Evolutionary conservation across 1,284 basidiomycete genomes (phyloP), one percentile per base, ranked within the genome.

Genomic region (Tylopilus sp.): DNA sequence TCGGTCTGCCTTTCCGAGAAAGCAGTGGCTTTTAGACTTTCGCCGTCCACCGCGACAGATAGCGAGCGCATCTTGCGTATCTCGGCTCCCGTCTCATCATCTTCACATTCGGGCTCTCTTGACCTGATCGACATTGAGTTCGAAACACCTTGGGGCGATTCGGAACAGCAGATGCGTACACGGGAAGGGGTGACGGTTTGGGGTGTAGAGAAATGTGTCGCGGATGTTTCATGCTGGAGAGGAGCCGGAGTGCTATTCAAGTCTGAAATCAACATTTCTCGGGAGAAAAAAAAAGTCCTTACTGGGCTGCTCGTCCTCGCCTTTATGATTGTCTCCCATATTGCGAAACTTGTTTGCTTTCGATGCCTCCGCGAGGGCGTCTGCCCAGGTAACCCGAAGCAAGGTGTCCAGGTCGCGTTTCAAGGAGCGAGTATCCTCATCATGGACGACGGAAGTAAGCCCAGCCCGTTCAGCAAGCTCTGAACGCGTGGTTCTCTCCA

Each of bases 31-130:
- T 9, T 12, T 9, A 49, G 33, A 24, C 48, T 56, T 57, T 15
- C 58, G 17, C 58, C 56, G 31, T 75, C 71, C n/a, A 77, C 64
- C 3, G 77, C 70, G 20, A 62, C 65, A 4, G 64, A 63, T 46
- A 65, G 46, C 2, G 77, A 70, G 21, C 60, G 68, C 46, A 58
- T 57, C 52, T 59, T 62, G 44, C 77, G 73, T 46, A 67, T 58
- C 43, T 66, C 54, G 21, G 77, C 77, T 55, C 71, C 66, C 12
- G 30, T 52, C 43, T 67, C 59, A 42, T 59, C 67, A 51, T 80
- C 78, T 55, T 80, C 78, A 12, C 53, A 66, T 30, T 73, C 71
- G 1, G 77, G 78, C 47, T 71, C 74, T 43, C 65, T 66, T 20
- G 69, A 69, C 53, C 77, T 78, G 34, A 30, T 24, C 3, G 28